These are phyloP conservation scores for Cyathus striatus DNA, from an alignment of 768 basidiomycete species.

Conservation along the genomic window DNA sequence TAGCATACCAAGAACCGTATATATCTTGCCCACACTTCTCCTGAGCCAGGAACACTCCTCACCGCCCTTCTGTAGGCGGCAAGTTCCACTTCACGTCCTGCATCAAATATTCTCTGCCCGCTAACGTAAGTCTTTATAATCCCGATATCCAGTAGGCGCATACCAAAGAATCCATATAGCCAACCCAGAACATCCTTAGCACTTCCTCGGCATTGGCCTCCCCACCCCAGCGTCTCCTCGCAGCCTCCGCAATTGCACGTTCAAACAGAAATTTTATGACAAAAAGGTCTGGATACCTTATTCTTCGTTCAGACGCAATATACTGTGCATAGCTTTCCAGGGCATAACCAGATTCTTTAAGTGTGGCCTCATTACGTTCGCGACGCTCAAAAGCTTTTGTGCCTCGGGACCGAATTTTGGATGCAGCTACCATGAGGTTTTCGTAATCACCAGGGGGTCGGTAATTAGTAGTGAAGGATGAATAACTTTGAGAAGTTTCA, in stretches of 20 bases:
- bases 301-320: constrained; percentile 55
- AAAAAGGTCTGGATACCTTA: constrained; percentile 53
- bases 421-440: constrained; percentile 66
- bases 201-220: constrained; percentile 54
- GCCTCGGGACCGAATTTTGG: constrained; percentile 60
- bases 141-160: constrained; percentile 12
- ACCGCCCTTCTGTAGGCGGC: constrained; percentile 50
- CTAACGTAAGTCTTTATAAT: neutral
- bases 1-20: constrained; percentile 60
- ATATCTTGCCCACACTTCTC: constrained; percentile 76
- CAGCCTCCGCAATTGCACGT: constrained; percentile 71
- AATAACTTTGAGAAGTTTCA: constrained; percentile 81
- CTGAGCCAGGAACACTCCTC: constrained; percentile 70
- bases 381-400: constrained; percentile 58
- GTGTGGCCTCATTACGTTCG: constrained; percentile 53
- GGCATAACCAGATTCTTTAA: constrained; percentile 38
- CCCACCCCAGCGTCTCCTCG: constrained; percentile 47
- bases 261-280: constrained; percentile 62
- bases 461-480: constrained; percentile 80
- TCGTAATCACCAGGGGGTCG: constrained; percentile 78
- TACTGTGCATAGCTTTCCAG: constrained; percentile 61
- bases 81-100: constrained; percentile 34
- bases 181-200: constrained; percentile 65
- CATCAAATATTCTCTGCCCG: constrained; percentile 41
- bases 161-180: constrained; percentile 70